phyloP scores from a whole-genome alignment of 2,329 filamentous ascomycete genomes.

The Apiospora kogelbergensis region DNA sequence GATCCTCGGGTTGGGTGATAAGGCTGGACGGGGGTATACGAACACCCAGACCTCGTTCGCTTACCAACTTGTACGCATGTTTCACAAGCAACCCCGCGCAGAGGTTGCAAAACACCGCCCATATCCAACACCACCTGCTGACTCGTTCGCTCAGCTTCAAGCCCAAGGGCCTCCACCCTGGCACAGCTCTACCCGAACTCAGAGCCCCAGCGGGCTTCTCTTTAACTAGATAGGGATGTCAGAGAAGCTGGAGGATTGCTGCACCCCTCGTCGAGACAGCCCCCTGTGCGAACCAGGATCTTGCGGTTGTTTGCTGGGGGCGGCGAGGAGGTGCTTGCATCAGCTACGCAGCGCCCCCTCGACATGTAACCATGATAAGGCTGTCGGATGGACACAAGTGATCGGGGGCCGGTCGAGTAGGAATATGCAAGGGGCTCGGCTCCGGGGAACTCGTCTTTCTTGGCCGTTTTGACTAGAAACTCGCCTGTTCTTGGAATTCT shows the following conservation, averaged over 20 bases:
- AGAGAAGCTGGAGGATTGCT: not conserved
- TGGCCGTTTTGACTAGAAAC: not conserved
- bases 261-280: not conserved
- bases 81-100: not conserved
- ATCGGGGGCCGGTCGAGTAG: not conserved
- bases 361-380: not conserved
- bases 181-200: not conserved
- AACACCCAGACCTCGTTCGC: not conserved
- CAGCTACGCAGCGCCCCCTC: not conserved
- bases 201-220: not conserved
- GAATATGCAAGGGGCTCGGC: not conserved
- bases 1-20: not conserved
- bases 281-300: not conserved
- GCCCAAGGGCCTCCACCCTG: not conserved
- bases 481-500: too few species aligned
- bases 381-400: not conserved
- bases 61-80: not conserved
- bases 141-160: not conserved
- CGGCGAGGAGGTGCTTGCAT: not conserved
- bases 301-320: not conserved
- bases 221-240: not conserved
- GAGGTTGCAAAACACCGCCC: not conserved
- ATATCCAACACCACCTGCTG: not conserved
- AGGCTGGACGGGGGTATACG: not conserved
- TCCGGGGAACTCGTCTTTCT: not conserved